Base-by-base conservation (phyloP, 176 grass and related monocot genomes). In the Typha latifolia region DNA sequence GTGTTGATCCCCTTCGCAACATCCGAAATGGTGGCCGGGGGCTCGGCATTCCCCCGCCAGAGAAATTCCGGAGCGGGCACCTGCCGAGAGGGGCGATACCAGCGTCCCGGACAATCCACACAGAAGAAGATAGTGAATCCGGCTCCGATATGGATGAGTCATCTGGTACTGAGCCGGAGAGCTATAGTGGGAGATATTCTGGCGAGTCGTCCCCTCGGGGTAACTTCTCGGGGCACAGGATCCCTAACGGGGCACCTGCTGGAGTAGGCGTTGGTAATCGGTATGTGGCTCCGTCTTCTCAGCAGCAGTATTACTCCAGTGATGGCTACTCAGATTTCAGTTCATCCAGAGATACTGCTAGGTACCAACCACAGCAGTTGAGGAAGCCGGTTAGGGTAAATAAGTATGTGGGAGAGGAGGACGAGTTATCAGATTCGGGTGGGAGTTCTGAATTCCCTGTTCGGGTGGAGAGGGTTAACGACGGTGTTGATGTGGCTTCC, bases 91-190 rank as follows among this genome's bases (percentile, higher is more conserved):
- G 76, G 22, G 70, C 84, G 2, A 85, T 93, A 49, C 89, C 86
- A 4, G 49, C 84, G 47, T 80, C 89, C 4, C 88, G 81, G 63
- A 59, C 71, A 43, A 48, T 83, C 64, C 81, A 55, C 67, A 61
- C 68, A 5, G 62, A 84, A 69, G 74, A 87, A 15, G 84, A 72
- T 57, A 80, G 66, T 14, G 82, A 82, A 20, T 79, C 84, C 1
- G 89, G 84, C 59, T 99, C 89, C 47, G 89, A 99, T 66, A 94
- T 94, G 95, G 89, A 87, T 53, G 89, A 99, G 76, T 93, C 81
- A 10, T 99, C 84, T 2, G 95, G 90, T 74, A 73, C 77, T 13
- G 95, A 90, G 69, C 71, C 69, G 1, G 94, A 93, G 51, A 77
- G 72, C 48, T 81, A 83, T 76, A 82, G 80, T 50, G 84, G 85